A percentile compares a stretch with the other conserved stretches of the same genome.
Conservation (phyloP, 345 rosid species). For the Aurinia saxatilis region DNA sequence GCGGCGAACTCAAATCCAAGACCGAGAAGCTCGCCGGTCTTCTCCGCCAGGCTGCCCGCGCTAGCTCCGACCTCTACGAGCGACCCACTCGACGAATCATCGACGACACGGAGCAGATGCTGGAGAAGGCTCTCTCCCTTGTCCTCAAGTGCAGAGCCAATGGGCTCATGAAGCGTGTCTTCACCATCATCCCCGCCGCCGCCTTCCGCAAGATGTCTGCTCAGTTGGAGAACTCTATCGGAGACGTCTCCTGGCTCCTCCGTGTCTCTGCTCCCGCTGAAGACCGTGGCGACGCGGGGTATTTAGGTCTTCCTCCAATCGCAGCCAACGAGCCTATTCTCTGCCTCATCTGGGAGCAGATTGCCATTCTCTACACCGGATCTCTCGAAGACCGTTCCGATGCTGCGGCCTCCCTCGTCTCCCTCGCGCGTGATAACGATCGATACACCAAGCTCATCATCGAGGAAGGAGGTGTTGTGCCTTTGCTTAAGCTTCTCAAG, state of each 20-base stretch:
- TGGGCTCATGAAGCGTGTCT: conserved; percentile 62
- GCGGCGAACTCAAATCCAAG: conserved; percentile 63
- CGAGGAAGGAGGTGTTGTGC: conserved; percentile 84
- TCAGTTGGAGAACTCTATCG: conserved; percentile 74
- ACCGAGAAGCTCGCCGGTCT: conserved; percentile 60
- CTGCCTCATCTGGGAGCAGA: conserved; percentile 90
- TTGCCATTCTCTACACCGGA: conserved; percentile 73
- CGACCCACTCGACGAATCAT: conserved; percentile 81
- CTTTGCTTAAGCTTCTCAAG: conserved; percentile 63
- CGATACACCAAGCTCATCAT: conserved; percentile 88
- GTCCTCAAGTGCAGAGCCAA: conserved; percentile 61
- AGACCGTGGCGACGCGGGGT: conserved; percentile 60
- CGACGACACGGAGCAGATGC: conserved; percentile 75
- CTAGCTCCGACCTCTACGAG: conserved; percentile 69
- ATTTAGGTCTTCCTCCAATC: conserved; percentile 86
- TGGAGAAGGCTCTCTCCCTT: conserved; percentile 63
- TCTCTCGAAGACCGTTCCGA: conserved; percentile 64
- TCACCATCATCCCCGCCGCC: conserved; percentile 69
- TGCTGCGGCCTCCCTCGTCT: conserved; percentile 79
- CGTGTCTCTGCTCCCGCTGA: conserved; percentile 78
- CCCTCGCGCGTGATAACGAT: conserved; percentile 78
- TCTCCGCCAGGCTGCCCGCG: conserved; percentile 83
- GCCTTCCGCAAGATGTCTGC: conserved; percentile 64
- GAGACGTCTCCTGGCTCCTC: conserved; percentile 86
- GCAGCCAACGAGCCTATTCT: conserved; percentile 96